Conservation (phyloP, 1,284 basidiomycete species). For the Ceraceosorus bombacis region DNA sequence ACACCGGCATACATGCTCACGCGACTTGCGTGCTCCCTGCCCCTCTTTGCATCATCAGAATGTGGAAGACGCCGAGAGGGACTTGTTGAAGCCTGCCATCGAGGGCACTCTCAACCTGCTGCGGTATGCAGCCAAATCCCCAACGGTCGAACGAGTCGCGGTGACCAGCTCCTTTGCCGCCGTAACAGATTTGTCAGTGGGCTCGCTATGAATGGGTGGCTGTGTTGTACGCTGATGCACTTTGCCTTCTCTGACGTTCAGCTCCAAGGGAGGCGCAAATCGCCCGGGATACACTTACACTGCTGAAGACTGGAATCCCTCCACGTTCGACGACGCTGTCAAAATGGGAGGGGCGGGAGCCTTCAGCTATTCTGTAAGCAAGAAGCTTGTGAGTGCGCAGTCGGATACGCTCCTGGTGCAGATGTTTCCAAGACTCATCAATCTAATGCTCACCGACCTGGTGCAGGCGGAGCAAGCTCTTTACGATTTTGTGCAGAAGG, state of each 20-base stretch:
- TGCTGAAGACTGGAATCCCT: slow-evolving; percentile 34
- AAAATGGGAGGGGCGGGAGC: slow-evolving; percentile 28
- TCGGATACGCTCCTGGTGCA: background rate
- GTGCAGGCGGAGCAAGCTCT: slow-evolving; percentile 34
- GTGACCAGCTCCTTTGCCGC: slow-evolving; percentile 44
- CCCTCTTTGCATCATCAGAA: slow-evolving; percentile 4
- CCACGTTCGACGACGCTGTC: slow-evolving; percentile 30
- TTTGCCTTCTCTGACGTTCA: background rate
- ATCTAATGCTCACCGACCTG: background rate
- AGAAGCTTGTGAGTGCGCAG: slow-evolving; percentile 21
- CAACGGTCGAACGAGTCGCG: slow-evolving; percentile 36
- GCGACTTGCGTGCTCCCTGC: background rate
- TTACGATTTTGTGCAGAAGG: slow-evolving; percentile 33
- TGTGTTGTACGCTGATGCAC: no score
- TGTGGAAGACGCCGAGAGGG: slow-evolving; percentile 41
- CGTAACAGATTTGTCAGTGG: slow-evolving; percentile 22
- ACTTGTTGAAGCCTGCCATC: slow-evolving; percentile 47
- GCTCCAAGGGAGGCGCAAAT: slow-evolving; percentile 32
- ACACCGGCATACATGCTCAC: background rate
- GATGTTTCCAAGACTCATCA: background rate
- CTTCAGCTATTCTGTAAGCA: slow-evolving; percentile 35
- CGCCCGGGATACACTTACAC: slow-evolving; percentile 35
- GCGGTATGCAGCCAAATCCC: slow-evolving; percentile 32
- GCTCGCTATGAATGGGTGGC: no score
- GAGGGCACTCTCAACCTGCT: slow-evolving; percentile 47